Base-by-base conservation (phyloP, 305 asterid species). In the Fraxinus floribunda region DNA sequence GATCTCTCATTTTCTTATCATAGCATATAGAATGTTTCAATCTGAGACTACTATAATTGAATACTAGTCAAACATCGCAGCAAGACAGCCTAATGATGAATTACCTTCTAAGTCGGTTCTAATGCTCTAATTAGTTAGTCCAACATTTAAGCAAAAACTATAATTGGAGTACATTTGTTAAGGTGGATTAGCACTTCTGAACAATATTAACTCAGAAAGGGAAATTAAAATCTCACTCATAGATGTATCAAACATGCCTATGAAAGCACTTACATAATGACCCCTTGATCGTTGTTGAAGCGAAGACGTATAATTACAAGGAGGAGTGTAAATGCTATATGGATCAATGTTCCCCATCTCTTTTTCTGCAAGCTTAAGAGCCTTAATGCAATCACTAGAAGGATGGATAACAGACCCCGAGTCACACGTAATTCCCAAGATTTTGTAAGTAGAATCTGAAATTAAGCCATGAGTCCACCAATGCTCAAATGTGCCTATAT, bases 401-500 rank as follows among this genome's bases (percentile, higher is more conserved):
- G 98, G 99, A 84, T 95, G 99, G 41, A 91, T 88, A 75, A 92
- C 76, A 30, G 99, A 94, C 71, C 93, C 97, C 60, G 79, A 44
- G 76, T 90, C 91, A 81, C 99, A 95, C 1, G 89, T 82, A 68
- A 64, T 32, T 46, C 86, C 80, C 55, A 95, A 92, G 83, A 24
- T 36, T 82, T 90, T 92, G 86, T 92, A 94, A 4, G 98, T 93
- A 22, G 98, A 91, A 83, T 96, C 98, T 8, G 99, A 96, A 76
- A 94, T 93, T 38, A 96, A 87, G 82, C 99, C 99, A 80, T 94
- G 98, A 3, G 97, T 94, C 99, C 99, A 94, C 98, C 99, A 96
- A 85, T 93, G 94, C 89, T 96, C 97, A 41, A 96, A 96, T 7
- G 99, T 96, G 86, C 99, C 99, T 78, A 93, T 26, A 7, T 87